Evolutionary conservation across 2,329 filamentous ascomycete genomes (phyloP).

Genomic region (Colletotrichum endophyticum): DNA sequence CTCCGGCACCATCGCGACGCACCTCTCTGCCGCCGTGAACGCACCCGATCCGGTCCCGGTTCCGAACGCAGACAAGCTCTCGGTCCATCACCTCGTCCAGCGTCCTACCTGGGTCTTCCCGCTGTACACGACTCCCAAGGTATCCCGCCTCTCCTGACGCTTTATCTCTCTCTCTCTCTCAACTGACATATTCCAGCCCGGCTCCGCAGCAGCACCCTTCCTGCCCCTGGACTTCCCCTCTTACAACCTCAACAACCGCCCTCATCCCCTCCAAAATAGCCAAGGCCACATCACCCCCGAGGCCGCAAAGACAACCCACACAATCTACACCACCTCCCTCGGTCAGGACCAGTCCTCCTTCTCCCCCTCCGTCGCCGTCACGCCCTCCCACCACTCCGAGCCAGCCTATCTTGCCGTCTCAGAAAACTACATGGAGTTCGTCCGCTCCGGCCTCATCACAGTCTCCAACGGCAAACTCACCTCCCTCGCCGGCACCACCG

Average conservation of each 20-base stretch:
- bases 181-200: constrained; percentile 42
- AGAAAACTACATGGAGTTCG: constrained; percentile 76
- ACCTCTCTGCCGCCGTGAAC: constrained; percentile 69
- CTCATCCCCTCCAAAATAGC: constrained; percentile 62
- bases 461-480: constrained; percentile 54
- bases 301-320: constrained; percentile 58
- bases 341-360: constrained; percentile 61
- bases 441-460: constrained; percentile 66
- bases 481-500: constrained; percentile 38
- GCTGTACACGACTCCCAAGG: constrained; percentile 56
- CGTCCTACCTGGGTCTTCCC: constrained; percentile 77
- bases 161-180: too few relatives aligned
- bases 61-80: constrained; percentile 51
- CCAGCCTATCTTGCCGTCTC: constrained; percentile 73
- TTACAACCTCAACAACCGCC: constrained; percentile 71
- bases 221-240: constrained; percentile 75
- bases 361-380: constrained; percentile 40
- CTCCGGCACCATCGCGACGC: constrained; percentile 72
- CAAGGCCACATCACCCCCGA: constrained; percentile 69
- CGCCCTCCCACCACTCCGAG: constrained; percentile 43
- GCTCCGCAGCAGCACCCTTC: constrained; percentile 61
- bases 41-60: constrained; percentile 50
- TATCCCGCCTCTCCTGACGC: constrained; percentile 27
- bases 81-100: constrained; percentile 72
- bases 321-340: constrained; percentile 50